A percentile compares a stretch with the other conserved stretches of the same genome.
These are phyloP conservation scores for Fraxinus excelsior DNA, from an alignment of 257 asterid genomes.

Conservation along the genomic window DNA sequence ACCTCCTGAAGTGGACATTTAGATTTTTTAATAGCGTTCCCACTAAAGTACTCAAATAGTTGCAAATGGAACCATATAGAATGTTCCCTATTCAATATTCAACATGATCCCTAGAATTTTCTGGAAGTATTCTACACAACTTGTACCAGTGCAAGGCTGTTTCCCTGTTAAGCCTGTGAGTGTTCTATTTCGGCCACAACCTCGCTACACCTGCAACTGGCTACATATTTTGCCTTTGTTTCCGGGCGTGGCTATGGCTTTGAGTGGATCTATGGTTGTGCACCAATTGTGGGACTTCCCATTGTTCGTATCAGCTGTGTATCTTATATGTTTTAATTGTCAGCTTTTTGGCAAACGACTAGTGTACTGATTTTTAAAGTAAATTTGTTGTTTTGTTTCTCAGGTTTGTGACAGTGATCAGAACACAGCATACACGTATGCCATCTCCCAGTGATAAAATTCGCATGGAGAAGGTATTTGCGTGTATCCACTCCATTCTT, in stretches of 20 bases:
- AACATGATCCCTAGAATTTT: background rate
- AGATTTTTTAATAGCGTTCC: too few relatives aligned
- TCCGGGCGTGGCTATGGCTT: background rate
- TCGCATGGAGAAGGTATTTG: slow-evolving; percentile 77
- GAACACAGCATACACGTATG: slow-evolving; percentile 77
- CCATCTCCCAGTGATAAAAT: slow-evolving; percentile 70
- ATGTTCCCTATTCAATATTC: background rate
- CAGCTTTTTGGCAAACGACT: slow-evolving; percentile 1
- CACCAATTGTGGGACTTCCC: background rate
- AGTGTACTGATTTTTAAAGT: slow-evolving; percentile 12
- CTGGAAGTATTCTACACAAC: background rate
- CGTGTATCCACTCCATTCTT: background rate
- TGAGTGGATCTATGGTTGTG: background rate
- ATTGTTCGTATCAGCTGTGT: background rate
- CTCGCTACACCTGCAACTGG: background rate
- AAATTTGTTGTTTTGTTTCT: slow-evolving; percentile 20
- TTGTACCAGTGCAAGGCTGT: background rate
- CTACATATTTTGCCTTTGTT: background rate
- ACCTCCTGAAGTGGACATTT: background rate
- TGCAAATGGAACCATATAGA: background rate
- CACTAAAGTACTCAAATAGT: background rate
- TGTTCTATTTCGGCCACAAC: background rate
- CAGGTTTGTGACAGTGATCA: slow-evolving; percentile 86
- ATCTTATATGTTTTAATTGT: background rate
- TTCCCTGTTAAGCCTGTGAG: background rate